These are phyloP conservation scores for Acer campestre DNA, from an alignment of 345 rosid genomes.

Conservation along the genomic window DNA sequence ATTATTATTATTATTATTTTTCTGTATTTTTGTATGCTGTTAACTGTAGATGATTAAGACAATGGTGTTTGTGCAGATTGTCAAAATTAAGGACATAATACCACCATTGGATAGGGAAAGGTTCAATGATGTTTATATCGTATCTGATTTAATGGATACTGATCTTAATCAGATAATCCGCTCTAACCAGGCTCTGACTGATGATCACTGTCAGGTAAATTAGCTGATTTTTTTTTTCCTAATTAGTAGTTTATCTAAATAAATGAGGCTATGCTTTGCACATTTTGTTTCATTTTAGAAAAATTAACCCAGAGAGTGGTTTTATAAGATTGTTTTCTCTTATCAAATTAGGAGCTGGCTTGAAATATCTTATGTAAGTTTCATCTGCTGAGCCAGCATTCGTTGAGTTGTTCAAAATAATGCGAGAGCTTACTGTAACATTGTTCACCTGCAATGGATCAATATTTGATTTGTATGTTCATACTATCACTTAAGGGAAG, in stretches of 20 bases:
- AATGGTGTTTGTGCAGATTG: conserved; percentile 40
- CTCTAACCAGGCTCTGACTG: conserved; percentile 74
- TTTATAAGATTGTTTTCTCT: conserved; percentile 32
- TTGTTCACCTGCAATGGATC: not conserved
- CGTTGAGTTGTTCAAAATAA: not conserved
- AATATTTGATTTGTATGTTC: not conserved
- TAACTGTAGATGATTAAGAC: conserved; percentile 6
- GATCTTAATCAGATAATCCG: conserved; percentile 88
- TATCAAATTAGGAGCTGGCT: conserved; percentile 12
- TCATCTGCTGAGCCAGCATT: not conserved
- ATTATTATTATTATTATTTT: not conserved
- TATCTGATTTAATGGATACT: conserved; percentile 88
- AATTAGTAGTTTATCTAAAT: not conserved
- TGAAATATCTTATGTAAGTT: not conserved
- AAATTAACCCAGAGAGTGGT: conserved; percentile 22
- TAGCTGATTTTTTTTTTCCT: not conserved
- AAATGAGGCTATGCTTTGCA: not conserved
- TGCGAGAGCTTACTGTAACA: not conserved
- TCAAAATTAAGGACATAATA: conserved; percentile 87
- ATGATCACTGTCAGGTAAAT: conserved; percentile 88
- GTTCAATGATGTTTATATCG: conserved; percentile 90
- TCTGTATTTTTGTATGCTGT: not conserved
- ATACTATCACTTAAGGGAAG: not conserved
- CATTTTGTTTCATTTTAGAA: conserved; percentile 27
- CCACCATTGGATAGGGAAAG: conserved; percentile 63